Conservation (phyloP, 805 yeast species). For the Sugiyamaella floridensis region DNA sequence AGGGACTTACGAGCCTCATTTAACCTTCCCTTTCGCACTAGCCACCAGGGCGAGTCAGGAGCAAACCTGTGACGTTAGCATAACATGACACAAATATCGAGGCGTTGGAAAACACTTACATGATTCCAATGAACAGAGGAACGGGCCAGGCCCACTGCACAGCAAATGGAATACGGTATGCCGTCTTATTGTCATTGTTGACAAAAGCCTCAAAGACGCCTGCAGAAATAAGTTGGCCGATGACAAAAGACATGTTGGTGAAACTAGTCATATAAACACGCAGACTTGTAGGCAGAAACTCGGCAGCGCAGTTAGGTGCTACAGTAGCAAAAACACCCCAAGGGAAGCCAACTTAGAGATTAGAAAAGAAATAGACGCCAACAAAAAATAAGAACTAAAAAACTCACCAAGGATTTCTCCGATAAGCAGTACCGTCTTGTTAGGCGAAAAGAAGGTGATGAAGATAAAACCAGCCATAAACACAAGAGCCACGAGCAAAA, state of each 20-base stretch:
- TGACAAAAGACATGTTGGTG: conserved; percentile 46
- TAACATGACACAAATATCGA: conserved; percentile 14
- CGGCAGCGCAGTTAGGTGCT: conserved; percentile 47
- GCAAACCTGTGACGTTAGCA: conserved; percentile 35
- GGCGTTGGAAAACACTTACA: conserved; percentile 29
- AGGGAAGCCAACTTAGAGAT: conserved; percentile 31
- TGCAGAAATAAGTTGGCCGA: conserved; percentile 50
- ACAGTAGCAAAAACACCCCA: conserved; percentile 49
- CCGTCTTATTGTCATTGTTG: conserved; percentile 26
- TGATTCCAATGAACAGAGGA: conserved; percentile 34
- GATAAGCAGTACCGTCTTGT: conserved; percentile 30
- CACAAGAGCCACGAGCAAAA: conserved; percentile 32
- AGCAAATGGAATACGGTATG: conserved; percentile 50
- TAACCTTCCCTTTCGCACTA: conserved; percentile 36
- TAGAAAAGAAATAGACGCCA: conserved; percentile 35
- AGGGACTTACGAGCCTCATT: conserved; percentile 39
- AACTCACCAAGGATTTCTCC: conserved; percentile 31
- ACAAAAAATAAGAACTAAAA: conserved; percentile 19
- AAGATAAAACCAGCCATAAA: conserved; percentile 32
- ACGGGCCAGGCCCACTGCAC: conserved; percentile 56
- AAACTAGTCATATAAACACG: conserved; percentile 44
- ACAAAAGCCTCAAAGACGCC: conserved; percentile 41
- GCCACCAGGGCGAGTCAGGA: conserved; percentile 52
- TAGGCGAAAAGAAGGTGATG: conserved; percentile 39
- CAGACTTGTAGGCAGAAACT: conserved; percentile 45